These are phyloP conservation scores for Phytophthora fragariae DNA, from an alignment of 352 stramenopile genomes.

Conservation along the genomic window DNA sequence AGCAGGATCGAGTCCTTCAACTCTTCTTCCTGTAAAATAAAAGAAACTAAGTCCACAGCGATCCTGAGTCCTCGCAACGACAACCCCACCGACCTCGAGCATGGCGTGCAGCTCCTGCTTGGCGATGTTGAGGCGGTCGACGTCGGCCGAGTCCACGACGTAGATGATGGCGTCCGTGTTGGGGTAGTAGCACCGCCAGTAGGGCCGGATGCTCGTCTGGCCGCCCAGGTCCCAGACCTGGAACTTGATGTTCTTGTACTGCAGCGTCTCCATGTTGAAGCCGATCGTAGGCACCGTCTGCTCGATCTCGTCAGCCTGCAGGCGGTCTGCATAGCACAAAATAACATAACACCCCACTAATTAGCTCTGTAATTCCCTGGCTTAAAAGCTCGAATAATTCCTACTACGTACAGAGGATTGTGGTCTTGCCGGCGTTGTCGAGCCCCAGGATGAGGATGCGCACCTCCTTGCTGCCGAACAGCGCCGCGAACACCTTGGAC, in stretches of 20 bases:
- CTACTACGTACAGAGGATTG: constrained; percentile 95
- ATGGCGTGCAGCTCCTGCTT: constrained; percentile 98
- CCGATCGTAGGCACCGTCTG: constrained; percentile 99
- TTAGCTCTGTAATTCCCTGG: background rate
- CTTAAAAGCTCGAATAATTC: background rate
- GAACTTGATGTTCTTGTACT: constrained; percentile 96
- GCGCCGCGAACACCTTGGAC: constrained; percentile 96
- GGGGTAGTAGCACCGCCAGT: constrained; percentile 99
- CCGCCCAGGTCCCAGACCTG: constrained; percentile 99
- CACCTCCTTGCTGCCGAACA: constrained; percentile 99
- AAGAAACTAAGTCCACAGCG: background rate
- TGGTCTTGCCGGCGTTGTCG: constrained; percentile 99
- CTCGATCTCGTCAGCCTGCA: constrained; percentile 95
- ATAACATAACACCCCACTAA: background rate
- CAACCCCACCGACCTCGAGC: constrained; percentile 85
- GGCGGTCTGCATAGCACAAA: constrained; percentile 55
- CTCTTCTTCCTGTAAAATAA: constrained; percentile 95
- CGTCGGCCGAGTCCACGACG: constrained; percentile 96
- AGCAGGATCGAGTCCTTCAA: constrained; percentile 98
- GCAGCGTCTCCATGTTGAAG: constrained; percentile 96
- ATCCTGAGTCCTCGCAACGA: background rate
- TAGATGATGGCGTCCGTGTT: constrained; percentile 99
- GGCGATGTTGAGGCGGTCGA: constrained; percentile 97
- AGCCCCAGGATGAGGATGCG: constrained; percentile 99
- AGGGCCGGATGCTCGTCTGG: constrained; percentile 99